Base-by-base conservation (phyloP, 108 stramenopile genomes). In the Cyclotella cryptica region DNA sequence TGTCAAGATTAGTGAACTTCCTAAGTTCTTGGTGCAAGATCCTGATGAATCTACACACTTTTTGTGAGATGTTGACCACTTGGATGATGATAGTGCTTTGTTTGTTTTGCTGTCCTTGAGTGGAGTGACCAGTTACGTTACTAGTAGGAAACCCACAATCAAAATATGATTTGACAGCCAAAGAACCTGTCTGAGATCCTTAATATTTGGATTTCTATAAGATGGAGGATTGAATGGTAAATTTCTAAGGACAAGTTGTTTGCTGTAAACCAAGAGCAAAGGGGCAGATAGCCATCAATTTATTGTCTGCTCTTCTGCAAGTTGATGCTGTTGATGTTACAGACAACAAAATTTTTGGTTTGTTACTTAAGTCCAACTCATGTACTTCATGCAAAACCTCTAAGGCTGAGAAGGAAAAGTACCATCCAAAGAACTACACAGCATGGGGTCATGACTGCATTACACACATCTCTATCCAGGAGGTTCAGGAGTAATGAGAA, bases 171-270 rank as follows among this genome's bases (percentile, higher is more conserved):
- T 17, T 77, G 69, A 69, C 75, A 8, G 24, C 44, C 3, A 67
- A 69, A 17, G 29, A 49, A 35, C 35, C 2, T 35, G 6, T 6
- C 6, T 77, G 69, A 42, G 75, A 77, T 67, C 68, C 35, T 18
- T 17, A 66, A 6, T 59, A 40, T 0, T 49, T 15, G 1, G 15
- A 35, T 5, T 74, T 17, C 18, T 63, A 42, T 35, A 51, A 74
- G n/a, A 39, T 44, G 15, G 63, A 74, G n/a, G 64, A 10, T 12
- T 44, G 10, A 9, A 74, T 66, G 40, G 9, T 55, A 0, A 41
- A 71, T 6, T 58, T 53, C 39, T 24, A 18, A 10, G 55, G 70
- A 21, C 19, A 59, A 7, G 27, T 58, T 1, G 45, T 47, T 10
- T 45, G 42, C 11, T 21, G 30, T 52, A 27, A 8, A 15, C 15